Evolutionary conservation across 1,284 basidiomycete genomes (phyloP), one percentile per base, ranked within the genome.

Genomic region (Cryptococcus depauperatus): DNA sequence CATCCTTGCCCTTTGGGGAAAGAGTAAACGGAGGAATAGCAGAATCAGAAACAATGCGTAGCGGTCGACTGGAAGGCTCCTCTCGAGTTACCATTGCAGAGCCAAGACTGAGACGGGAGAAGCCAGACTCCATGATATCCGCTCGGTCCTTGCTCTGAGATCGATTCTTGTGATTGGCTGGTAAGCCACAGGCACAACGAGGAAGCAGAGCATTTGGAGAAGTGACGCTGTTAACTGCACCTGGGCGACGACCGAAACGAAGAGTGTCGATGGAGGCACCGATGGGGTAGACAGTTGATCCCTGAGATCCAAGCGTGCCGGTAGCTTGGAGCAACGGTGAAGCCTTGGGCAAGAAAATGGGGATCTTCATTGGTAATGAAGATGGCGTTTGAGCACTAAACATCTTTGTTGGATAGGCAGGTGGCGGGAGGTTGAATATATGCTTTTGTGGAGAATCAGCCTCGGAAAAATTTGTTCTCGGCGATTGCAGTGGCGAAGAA

Each of bases 401-500:
- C 14, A 51, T 40, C 16, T 52, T 42, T n/a, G 32, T 41, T 10
- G 64, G 61, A 53, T 61, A 69, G 4, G 66, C 66, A 2, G 61
- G 62, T 3, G 66, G 66, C 13, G 65, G 65, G 4, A 69, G 55
- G 51, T 64, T 54, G 54, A 69, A 62, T 5, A 46, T 39, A 25
- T 66, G 65, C 47, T 64, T 67, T 18, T 57, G 59, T 4, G 66
- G 66, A 14, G 64, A 66, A 26, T 61, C 64, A 14, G 41, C 37
- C 21, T 56, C 59, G 1, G 58, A 57, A 1, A 61, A 59, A 30
- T 59, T 63, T 13, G 65, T 66, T 11, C 48, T 53, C 7, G 66
- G 66, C 26, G 64, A 66, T 39, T 67, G 59, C 7, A 67, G 59
- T 3, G 65, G 66, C n/a, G 64, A 67, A 6, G 63, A 62, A 26